Evolutionary conservation across 139 green algal species (phyloP), one percentile per base, ranked within the genome.

Genomic region (Coccomyxa sp.): DNA sequence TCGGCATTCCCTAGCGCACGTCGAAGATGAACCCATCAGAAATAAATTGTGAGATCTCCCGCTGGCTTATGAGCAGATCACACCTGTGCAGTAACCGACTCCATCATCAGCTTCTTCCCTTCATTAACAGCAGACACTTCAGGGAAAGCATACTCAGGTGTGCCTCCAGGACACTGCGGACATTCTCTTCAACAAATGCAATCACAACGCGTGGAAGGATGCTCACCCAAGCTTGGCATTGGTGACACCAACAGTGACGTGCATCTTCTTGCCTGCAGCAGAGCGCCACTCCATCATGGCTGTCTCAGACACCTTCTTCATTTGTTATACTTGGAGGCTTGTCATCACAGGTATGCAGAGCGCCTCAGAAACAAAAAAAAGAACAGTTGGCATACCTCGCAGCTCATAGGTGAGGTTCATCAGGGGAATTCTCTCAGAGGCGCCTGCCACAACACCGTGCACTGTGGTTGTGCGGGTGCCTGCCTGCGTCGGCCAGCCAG

Each of bases 181-280:
- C 3, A 51, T 7, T 51, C 38, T 7, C 3, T 51, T 51, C 3
- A 51, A 51, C 3, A 7, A 3, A 51, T 51, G 3, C 38, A 51
- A 51, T 11, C 7, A 51, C 3, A 51, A 51, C 38, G n/a, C 38
- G 3, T 51, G 38, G 38, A 51, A 51, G 3, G 38, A 51, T 51
- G 38, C 38, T 51, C 38, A 51, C 0, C 84, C 84, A 21, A 87
- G 27, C 11, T 23, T 28, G 12, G 84, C 84, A 15, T 77, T 66
- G 14, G 79, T 87, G 9, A 87, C 66, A 25, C 77, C 84, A 30
- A 71, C 84, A 27, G 51, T 63, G 1, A 84, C 25, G 25, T 76
- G 59, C 79, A 87, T 83, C 27, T 58, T 84, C 59, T 87, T 87
- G 23, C 84, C 84, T 87, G 84, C 79, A 84, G 17, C 13, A n/a